A percentile compares a stretch with the other conserved stretches of the same genome.
Conservation (phyloP, 2,329 filamentous ascomycete species). For the Zopfia rhizophila region DNA sequence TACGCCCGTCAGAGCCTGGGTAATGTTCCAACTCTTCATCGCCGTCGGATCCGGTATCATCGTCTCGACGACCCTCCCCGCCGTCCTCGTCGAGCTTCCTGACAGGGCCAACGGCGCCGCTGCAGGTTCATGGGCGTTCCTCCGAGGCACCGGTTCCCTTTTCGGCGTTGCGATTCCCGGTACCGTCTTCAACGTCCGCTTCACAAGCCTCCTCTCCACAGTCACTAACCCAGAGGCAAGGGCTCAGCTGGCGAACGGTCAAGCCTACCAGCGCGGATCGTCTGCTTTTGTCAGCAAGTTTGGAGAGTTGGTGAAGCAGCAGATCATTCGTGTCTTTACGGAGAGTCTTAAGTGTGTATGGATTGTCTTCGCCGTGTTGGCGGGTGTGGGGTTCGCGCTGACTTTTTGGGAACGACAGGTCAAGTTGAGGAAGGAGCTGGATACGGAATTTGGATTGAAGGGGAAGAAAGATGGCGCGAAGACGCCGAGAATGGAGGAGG, state of each 20-base stretch:
- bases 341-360: conserved; percentile 51
- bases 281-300: conserved; percentile 33
- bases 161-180: conserved; percentile 43
- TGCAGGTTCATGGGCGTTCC: conserved; percentile 41
- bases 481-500: too few species aligned
- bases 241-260: conserved; percentile 25
- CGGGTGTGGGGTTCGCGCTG: conserved; percentile 44
- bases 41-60: conserved; percentile 38
- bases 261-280: conserved; percentile 41
- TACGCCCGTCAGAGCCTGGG: neutral
- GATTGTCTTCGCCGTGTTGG: conserved; percentile 47
- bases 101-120: conserved; percentile 33
- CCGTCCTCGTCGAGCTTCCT: conserved; percentile 39
- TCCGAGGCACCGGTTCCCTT: conserved; percentile 39
- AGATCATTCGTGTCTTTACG: conserved; percentile 49
- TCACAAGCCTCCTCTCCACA: conserved; percentile 20
- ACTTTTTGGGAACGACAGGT: conserved; percentile 50
- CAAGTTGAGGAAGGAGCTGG: conserved; percentile 50
- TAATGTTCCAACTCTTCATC: conserved; percentile 30
- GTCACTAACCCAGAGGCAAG: conserved; percentile 22
- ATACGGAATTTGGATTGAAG: conserved; percentile 55
- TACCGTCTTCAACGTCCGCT: conserved; percentile 42
- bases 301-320: conserved; percentile 13
- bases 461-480: too few species aligned
- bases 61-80: conserved; percentile 40